Base-by-base conservation (phyloP, 1,139 yeast genomes). In the Geotrichum australiense region DNA sequence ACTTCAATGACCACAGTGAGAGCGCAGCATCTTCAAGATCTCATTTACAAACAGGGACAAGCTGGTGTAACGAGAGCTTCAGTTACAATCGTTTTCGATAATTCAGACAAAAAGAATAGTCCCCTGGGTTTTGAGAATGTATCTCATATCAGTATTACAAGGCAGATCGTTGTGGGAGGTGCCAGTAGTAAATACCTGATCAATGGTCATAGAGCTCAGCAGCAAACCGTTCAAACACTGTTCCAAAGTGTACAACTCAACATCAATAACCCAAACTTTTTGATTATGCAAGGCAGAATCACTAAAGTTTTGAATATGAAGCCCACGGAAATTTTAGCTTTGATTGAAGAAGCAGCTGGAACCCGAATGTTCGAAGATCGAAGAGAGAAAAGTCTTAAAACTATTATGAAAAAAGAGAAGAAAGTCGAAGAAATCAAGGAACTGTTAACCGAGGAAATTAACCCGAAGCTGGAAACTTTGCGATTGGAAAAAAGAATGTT, bases 261-360 rank as follows among this genome's bases (percentile, higher is more conserved):
- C 58, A 89, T 93, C 61, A 91, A 93, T 60, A 91, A 91, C 57
- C 98, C 98, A 26, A 93, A 91, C 62, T 93, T 93, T 62, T 71
- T 93, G 54, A 93, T 93, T 56, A 91, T 93, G 98, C 99, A 93
- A 64, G 99, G 99, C 47, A 83, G 86, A 57, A 93, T 93, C 63
- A 93, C 98, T 26, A 91, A 93, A 60, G 97, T 93, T 46, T 71
- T 93, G 56, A 91, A 93, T 61, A 91, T 91, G 98, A 87, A 85
- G 56, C 94, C 98, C 1, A 66, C 76, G 2, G 98, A 93, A 59
- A 84, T 89, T 26, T 65, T 93, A 52, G 80, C 96, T 2, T 70
- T 91, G 52, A 87, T 93, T 47, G 98, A 91, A 64, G 99, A 93
- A 64, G 98, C 98, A 0, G 96, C 98, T 0, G 98, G 99, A 5